Conservation (phyloP, 768 basidiomycete genomes). For the Trametes punicea region DNA sequence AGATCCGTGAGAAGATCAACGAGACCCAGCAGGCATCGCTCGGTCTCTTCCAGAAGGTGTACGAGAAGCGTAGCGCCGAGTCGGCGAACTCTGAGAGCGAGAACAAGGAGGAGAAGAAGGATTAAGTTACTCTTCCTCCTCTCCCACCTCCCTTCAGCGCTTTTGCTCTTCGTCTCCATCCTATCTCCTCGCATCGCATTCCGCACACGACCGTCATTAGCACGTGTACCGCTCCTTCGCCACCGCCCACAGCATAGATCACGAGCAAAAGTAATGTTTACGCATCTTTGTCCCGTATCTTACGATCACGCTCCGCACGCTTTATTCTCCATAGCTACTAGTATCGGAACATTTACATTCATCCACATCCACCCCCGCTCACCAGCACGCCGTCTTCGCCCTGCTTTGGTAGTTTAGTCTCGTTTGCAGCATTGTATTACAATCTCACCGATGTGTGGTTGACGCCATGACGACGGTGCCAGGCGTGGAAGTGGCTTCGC, state of each 20-base stretch:
- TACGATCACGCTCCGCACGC: conserved; percentile 14
- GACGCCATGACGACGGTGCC: too few species aligned
- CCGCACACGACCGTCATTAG: background rate
- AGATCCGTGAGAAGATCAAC: conserved; percentile 88
- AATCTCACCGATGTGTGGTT: too few species aligned
- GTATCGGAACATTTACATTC: conserved; percentile 6
- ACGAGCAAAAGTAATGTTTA: conserved; percentile 20
- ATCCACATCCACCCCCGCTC: conserved; percentile 11
- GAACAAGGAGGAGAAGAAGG: conserved; percentile 75
- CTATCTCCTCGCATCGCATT: background rate
- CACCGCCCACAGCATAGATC: conserved; percentile 16
- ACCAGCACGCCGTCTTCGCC: conserved; percentile 4
- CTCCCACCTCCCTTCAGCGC: background rate
- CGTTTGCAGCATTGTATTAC: conserved; percentile 21
- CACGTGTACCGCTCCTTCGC: background rate
- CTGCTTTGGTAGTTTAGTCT: conserved; percentile 16
- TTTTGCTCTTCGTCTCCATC: background rate
- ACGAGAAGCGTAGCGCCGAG: conserved; percentile 84
- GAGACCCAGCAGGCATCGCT: conserved; percentile 95
- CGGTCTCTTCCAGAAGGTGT: conserved; percentile 96
- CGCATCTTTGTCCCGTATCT: conserved; percentile 17
- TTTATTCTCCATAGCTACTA: conserved; percentile 11
- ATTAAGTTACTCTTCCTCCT: conserved; percentile 43
- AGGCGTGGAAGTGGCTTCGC: too few species aligned
- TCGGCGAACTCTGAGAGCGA: conserved; percentile 36